Percentiles rank a stretch among this genome's conserved stretches.
These are phyloP conservation scores for Herpetomonas tarakana DNA, from an alignment of 208 protist genomes.

Conservation along the genomic window DNA sequence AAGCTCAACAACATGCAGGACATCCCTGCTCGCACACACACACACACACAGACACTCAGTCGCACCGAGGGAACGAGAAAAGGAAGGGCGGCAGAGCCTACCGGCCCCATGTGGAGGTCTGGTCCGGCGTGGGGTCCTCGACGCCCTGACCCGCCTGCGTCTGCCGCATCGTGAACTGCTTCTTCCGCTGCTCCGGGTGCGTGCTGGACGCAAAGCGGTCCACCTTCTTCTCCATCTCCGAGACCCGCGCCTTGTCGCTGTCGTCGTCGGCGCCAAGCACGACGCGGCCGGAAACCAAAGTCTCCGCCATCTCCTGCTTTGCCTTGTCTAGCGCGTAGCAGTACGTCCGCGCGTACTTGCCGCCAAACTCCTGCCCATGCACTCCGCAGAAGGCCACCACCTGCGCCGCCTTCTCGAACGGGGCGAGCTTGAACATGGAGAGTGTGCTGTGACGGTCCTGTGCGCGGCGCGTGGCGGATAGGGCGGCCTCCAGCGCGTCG, in stretches of 20 bases:
- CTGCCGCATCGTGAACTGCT: constrained; percentile 48
- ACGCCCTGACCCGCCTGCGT: constrained; percentile 37
- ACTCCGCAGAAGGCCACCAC: constrained; percentile 64
- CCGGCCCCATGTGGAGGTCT: constrained; percentile 56
- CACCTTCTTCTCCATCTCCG: constrained; percentile 33
- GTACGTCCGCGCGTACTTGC: constrained; percentile 86
- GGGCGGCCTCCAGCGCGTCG: constrained; percentile 47
- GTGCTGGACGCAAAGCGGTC: constrained; percentile 86
- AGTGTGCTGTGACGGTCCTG: constrained; percentile 74
- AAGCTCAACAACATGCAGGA: no score
- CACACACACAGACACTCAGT: no score
- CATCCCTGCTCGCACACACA: no score
- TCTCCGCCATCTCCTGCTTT: constrained; percentile 55
- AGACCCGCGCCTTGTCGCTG: constrained; percentile 41
- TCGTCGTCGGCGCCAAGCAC: constrained; percentile 34
- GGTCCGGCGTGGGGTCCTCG: constrained; percentile 64
- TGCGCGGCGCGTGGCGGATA: constrained; percentile 48
- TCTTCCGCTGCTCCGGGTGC: constrained; percentile 81
- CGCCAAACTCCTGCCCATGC: constrained; percentile 62
- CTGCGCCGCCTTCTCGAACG: constrained; percentile 67
- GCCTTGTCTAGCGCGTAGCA: constrained; percentile 76
- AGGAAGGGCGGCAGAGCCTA: no score
- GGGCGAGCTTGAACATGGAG: constrained; percentile 47
- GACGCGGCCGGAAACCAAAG: constrained; percentile 25
- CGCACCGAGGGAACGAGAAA: no score